Base-by-base conservation (phyloP, 2,329 filamentous ascomycete species). In the Graphiopsis chlorocephala region DNA sequence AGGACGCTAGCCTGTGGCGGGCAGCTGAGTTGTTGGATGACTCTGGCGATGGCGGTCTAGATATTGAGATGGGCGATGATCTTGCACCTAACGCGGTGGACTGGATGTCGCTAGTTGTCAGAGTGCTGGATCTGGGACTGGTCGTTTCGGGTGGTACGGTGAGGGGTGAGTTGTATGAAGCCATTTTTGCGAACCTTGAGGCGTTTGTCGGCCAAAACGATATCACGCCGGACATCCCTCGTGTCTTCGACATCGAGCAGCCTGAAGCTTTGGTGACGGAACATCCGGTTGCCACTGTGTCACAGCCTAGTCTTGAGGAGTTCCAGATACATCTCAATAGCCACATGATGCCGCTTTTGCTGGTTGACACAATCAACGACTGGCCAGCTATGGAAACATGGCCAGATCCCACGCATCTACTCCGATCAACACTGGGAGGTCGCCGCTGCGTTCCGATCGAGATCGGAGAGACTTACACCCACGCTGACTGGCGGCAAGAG, bases 311-410 rank as follows among this genome's bases (percentile, higher is more conserved):
- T 28, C 66, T 75, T 11, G 65, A 70, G 14, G 64, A 61, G 0
- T 78, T 77, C 26, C 72, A 77, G 52, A 17, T 60, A 7, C 72
- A 75, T 42, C 64, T 77, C 12, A 65, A 70, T 53, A 68, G 48
- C 2, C 26, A 65, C 10, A 68, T 61, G 11, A 68, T 62, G 17
- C 92, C 94, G 0, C 69, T 96, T 4, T 82, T 97, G 11, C 88
- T 98, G 50, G 86, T 85, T 0, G 83, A 85, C 60, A 79, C 88
- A 1, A 82, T 91, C 2, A 76, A 83, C 0, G 78, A 87, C 68
- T 98, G 94, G 94, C 92, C 93, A 0, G 93, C 94, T 0, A 77
- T 90, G n/a, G 82, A 83, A 1, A 85, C 87, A 0, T 99, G 95
- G 95, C 82, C 80, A 10, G 86, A 83, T n/a, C 88, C 88, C 0